Evolutionary conservation across 2,329 filamentous ascomycete genomes (phyloP), one percentile per base, ranked within the genome.

Genomic region (Scedosporium minutisporum): DNA sequence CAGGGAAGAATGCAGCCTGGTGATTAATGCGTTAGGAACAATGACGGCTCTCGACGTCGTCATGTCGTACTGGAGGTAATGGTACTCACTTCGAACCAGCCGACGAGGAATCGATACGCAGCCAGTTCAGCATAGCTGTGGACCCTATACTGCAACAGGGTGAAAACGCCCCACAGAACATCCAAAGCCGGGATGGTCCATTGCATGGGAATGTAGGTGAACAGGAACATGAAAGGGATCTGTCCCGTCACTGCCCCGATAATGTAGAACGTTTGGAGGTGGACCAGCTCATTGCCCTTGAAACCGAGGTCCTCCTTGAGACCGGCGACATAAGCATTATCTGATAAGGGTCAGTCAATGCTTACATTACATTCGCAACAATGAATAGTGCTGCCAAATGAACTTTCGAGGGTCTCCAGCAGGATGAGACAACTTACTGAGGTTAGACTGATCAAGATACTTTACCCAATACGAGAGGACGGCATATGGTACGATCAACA

Each of bases 111-210:
- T 2, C 82, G 75, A 67, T 82, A 82, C 0, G 78, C 78, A 57
- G 77, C 77, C 7, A 84, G 63, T 60, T 85, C 82, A 0, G 76
- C 75, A 65, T 77, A 83, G 1, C 75, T 73, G 2, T 74, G 71
- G 0, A 77, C 77, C 4, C 81, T 77, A 62, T 79, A 84, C 63
- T 84, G 81, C 3, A 84, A 71, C 7, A 86, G 73, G 0, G 82
- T 86, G 64, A 85, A 82, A 16, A 84, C 69, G 0, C 81, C 82
- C 83, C 83, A 86, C 1, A 73, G 69, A 1, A 84, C 65, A 63
- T 84, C 80, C 64, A 83, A 72, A 7, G 75, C 73, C 0, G 82
- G 82, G 5, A 84, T 76, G 0, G 81, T 66, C 70, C 76, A 83
- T 62, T 77, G 75, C 70, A 84, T 79, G 0, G 80, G 73, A 5